Base-by-base conservation (phyloP, 177 flowering plant species). In the Vitis hybrid region DNA sequence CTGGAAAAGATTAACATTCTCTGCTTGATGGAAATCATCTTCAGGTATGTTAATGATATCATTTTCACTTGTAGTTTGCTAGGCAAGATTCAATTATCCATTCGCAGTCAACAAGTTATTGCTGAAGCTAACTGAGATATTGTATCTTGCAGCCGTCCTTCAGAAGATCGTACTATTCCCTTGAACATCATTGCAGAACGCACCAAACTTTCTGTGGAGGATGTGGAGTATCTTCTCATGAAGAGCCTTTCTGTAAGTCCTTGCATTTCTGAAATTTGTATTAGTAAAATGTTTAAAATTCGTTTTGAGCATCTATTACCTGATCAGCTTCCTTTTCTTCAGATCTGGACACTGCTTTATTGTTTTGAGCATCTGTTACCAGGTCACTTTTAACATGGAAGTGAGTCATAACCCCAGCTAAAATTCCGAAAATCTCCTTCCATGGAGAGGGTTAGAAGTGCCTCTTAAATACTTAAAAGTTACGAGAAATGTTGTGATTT, bases 21-120 rank as follows among this genome's bases (percentile, higher is more conserved):
- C 50, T 93, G 97, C 83, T 77, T 95, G 78, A 93, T 93, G 97
- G 99, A 93, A 75, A 95, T 93, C 55, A 93, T 95, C 63, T 95
- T 91, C 82, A 90, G 94, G 99, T 89, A 51, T 69, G 58, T 10
- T 52, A 22, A 13, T 45, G 3, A 51, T 55, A 33, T 26, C 20
- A 57, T 31, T 16, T 64, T 51, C 10, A 33, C 16, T 60, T 31
- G 3, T 4, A 8, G 7, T 19, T 67, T 18, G 20, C 9, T 11
- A 6, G 10, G 7, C 19, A 11, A 45, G 10, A 49, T 64, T 67
- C 4, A 31, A 49, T 16, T 29, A 19, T 64, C 48, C 3, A 1
- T n/a, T 20, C 22, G 3, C 59, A 13, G 29, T 64, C 26, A 16
- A n/a, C n/a, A 6, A 2, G 55, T 58, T 12, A 62, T 58, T 51